Base-by-base conservation (phyloP, 495 filamentous ascomycete genomes). In the Elaphomyces granulatus region DNA sequence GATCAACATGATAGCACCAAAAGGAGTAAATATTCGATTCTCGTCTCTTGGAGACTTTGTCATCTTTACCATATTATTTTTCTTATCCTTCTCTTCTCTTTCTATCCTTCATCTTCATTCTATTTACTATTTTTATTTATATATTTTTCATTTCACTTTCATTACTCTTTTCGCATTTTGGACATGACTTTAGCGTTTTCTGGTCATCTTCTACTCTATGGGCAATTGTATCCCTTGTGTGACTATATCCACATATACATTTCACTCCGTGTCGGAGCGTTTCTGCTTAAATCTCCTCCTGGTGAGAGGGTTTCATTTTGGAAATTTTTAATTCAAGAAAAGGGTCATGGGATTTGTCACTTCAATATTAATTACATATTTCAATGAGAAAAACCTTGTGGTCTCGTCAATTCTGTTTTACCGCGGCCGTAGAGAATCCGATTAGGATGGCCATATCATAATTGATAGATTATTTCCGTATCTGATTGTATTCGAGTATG, bases 141-240 rank as follows among this genome's bases (percentile, higher is more conserved):
- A 40, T 38, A 36, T 36, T 16, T 46, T 37, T 15, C 38, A 36
- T 37, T 41, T 32, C 40, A 34, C 19, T 15, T 26, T 45, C 34
- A 31, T 28, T 41, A 43, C 39, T 50, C 31, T 47, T 46, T 49
- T 48, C 9, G 20, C 18, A 15, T 35, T 6, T 14, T 4, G 33
- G 17, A 35, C 17, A 15, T 35, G 28, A 31, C 18, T 18, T 21
- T 39, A 15, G 28, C 20, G 16, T 15, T 28, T 17, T 40, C 18
- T 4, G 19, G 23, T 26, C 20, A 32, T 28, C 26, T 8, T 17
- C n/a, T 28, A 26, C 17, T 17, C 19, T 32, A 15, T 16, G 38
- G 10, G 16, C 23, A n/a, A 20, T 31, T 32, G 15, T 20, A 40
- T 40, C 8, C 36, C 14, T 18, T 17, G 36, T n/a, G 16, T 37